Conservation (phyloP, 2,329 filamentous ascomycete species). For the Colletotrichum tabaci region DNA sequence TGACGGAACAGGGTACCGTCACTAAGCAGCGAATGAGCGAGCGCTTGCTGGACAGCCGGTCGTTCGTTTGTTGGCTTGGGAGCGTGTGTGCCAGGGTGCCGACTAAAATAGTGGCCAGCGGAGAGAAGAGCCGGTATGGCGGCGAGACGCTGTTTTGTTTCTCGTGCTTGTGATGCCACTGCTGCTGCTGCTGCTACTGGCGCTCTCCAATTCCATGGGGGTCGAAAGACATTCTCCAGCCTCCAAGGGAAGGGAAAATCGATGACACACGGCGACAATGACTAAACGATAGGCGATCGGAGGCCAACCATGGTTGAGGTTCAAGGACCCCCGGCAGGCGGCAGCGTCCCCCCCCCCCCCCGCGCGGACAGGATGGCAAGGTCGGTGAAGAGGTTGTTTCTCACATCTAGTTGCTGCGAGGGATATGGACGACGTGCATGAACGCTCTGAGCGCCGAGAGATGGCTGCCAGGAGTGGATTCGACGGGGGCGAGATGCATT, state of each 20-base stretch:
- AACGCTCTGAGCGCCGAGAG: slow-evolving; percentile 41
- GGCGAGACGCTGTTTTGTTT: slow-evolving; percentile 31
- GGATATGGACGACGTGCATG: slow-evolving; percentile 43
- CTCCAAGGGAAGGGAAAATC: slow-evolving; percentile 4
- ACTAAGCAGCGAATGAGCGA: slow-evolving; percentile 33
- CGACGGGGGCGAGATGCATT: slow-evolving; percentile 37
- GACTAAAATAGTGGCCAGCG: slow-evolving; percentile 31
- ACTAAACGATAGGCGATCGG: slow-evolving; percentile 17
- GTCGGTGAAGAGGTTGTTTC: slow-evolving; percentile 43
- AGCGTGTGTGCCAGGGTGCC: slow-evolving; percentile 27
- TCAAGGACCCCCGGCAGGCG: slow-evolving; percentile 21
- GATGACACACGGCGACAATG: slow-evolving; percentile 13
- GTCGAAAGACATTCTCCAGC: not conserved
- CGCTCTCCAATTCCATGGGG: not conserved
- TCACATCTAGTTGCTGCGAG: slow-evolving; percentile 29
- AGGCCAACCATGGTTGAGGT: slow-evolving; percentile 23
- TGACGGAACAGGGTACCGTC: slow-evolving; percentile 21
- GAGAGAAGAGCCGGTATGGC: slow-evolving; percentile 5
- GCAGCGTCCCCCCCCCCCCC: slow-evolving; percentile 21
- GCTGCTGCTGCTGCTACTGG: not conserved
- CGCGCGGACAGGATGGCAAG: slow-evolving; percentile 33
- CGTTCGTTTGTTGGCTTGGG: slow-evolving; percentile 32
- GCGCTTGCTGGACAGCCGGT: not conserved
- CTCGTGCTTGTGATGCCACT: not conserved
- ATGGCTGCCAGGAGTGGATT: slow-evolving; percentile 34